Base-by-base conservation (phyloP, 2,329 filamentous ascomycete species). In the Juglanconis oblonga region DNA sequence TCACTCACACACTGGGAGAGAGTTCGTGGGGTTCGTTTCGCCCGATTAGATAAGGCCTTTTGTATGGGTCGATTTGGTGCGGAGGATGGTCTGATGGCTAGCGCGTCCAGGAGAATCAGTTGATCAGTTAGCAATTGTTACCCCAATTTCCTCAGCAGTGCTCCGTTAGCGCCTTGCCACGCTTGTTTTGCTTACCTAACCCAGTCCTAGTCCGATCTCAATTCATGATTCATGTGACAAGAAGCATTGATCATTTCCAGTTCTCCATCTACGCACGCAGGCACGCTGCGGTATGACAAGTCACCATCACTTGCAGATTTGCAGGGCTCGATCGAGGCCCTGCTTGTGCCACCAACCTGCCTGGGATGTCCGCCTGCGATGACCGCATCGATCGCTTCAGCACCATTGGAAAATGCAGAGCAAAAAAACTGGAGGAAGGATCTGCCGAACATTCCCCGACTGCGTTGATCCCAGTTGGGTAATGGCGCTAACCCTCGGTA, bases 1-100 rank as follows among this genome's bases (percentile, higher is more conserved):
- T 24, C 17, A 24, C 2, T 24, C 17, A 24, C 17, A n/a, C 17
- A 24, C 17, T 24, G 17, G 17, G 17, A 24, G 17, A 24, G 17
- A 24, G 17, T 24, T 24, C 17, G 17, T 24, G 17, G 17, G 2
- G 17, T 49, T 56, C n/a, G 54, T 44, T 56, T 48, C 35, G 24
- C 40, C 40, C 32, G 53, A 55, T 48, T 53, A 53, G 51, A 53
- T 53, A 53, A 53, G 51, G 36, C 24, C 11, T 13, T 40, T 17
- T n/a, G 29, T 38, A 54, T 54, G 52, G 38, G 52, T 44, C 52
- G 52, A 54, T 54, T 42, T 9, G 32, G 13, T 45, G 52, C 13
- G 40, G 38, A 24, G 8, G 29, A 54, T 54, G 52, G 52, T 38
- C 52, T 45, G 52, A 54, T 54, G 31, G 24, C 17, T 24, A 24